phyloP scores from a whole-genome alignment of 768 basidiomycete species.

The Pulveroboletus sp. region DNA sequence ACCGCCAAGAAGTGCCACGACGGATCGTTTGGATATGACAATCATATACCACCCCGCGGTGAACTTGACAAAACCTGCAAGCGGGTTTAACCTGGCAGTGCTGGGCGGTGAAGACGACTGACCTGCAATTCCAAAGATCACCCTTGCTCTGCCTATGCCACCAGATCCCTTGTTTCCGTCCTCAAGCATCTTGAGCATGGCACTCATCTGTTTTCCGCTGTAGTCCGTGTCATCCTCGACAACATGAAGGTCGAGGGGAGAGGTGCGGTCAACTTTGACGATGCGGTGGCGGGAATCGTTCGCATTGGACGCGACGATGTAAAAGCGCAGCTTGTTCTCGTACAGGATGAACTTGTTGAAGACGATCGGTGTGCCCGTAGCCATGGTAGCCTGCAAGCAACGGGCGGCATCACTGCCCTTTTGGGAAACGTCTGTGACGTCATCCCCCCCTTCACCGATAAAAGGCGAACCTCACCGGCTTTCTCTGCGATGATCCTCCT shows the following conservation, averaged over 20 bases:
- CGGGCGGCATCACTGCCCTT: background rate
- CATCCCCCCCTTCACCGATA: slow-evolving; percentile 17
- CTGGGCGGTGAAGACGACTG: slow-evolving; percentile 10
- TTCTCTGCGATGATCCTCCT: slow-evolving; percentile 11
- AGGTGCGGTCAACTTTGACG: slow-evolving; percentile 88
- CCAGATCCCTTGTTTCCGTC: slow-evolving; percentile 90
- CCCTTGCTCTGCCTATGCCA: slow-evolving; percentile 72
- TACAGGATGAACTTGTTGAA: slow-evolving; percentile 88
- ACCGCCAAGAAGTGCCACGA: slow-evolving; percentile 90
- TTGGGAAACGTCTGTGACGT: slow-evolving; percentile 22
- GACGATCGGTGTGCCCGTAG: background rate
- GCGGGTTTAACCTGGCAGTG: background rate
- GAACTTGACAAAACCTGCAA: slow-evolving; percentile 79
- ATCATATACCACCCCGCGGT: slow-evolving; percentile 97
- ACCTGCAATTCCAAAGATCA: slow-evolving; percentile 85
- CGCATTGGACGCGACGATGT: slow-evolving; percentile 86
- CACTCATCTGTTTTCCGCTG: slow-evolving; percentile 82
- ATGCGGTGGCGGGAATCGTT: slow-evolving; percentile 86
- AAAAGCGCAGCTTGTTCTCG: slow-evolving; percentile 89
- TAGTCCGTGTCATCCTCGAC: slow-evolving; percentile 89
- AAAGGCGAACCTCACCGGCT: background rate
- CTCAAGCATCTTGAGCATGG: slow-evolving; percentile 90
- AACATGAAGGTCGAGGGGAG: slow-evolving; percentile 66
- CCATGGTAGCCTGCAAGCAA: background rate
- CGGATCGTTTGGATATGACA: slow-evolving; percentile 81